Conservation (phyloP, 2,329 filamentous ascomycete genomes). For the Alternaria gansuensis region DNA sequence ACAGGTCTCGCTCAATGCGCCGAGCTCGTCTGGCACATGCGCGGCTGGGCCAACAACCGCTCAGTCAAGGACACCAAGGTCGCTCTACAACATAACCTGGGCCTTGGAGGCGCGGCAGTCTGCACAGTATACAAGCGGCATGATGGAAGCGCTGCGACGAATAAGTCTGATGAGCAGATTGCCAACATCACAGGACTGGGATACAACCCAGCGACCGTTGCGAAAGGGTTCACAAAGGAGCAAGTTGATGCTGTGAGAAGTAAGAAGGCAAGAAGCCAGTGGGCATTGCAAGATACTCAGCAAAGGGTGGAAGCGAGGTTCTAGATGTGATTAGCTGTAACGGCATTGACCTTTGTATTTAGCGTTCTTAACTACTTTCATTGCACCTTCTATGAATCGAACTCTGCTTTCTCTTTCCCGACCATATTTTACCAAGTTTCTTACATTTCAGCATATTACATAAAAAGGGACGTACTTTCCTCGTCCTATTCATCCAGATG, state of each 20-base stretch:
- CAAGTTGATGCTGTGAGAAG: conserved; percentile 75
- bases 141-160: conserved; percentile 72
- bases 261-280: conserved; percentile 72
- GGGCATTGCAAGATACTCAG: conserved; percentile 79
- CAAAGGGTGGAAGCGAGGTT: conserved; percentile 78
- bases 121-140: conserved; percentile 88
- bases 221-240: conserved; percentile 83
- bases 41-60: conserved; percentile 95
- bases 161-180: conserved; percentile 70
- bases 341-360: background rate
- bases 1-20: conserved; percentile 96
- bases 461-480: background rate
- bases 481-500: background rate
- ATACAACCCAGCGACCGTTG: conserved; percentile 91
- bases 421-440: background rate
- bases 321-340: conserved; percentile 43
- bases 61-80: conserved; percentile 72
- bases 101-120: conserved; percentile 88
- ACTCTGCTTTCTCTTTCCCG: background rate
- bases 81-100: conserved; percentile 91
- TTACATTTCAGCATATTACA: background rate
- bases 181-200: conserved; percentile 74
- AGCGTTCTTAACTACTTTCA: background rate
- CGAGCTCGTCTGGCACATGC: conserved; percentile 92
- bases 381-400: background rate